Base-by-base conservation (phyloP, 805 yeast species). In the Zygotorulaspora danielsina region DNA sequence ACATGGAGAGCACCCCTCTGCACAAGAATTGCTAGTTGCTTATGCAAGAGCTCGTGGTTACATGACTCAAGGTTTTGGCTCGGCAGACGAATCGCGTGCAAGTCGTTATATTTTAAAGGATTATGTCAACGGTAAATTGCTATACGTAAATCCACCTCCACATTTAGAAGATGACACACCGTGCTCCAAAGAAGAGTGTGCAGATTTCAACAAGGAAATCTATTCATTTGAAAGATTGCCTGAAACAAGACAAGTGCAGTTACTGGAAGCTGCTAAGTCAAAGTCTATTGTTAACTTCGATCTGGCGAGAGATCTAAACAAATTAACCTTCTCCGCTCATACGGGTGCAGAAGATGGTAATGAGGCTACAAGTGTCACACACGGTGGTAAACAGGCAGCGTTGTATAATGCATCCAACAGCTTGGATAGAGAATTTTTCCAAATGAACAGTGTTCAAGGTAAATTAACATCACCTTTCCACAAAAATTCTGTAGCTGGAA, bases 11-110 rank as follows among this genome's bases (percentile, higher is more conserved):
- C 15, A 27, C 19, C 96, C 97, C 22, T 85, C 95, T 3, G 84
- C 97, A 0, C 81, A 84, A 57, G 97, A 93, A 62, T 63, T 93
- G 27, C 72, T 93, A 42, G 84, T 78, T 34, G 94, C 97, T 0
- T 93, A 93, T 59, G 97, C 97, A 5, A 76, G 94, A 66, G 93
- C 97, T 3, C 78, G 98, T 66, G 98, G 99, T 54, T 93, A 78
- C 61, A 89, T 87, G 94, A 84, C 96, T 0, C 97, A 94, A 63
- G 95, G 95, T 57, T 89, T 85, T 58, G 97, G 97, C 57, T 78
- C 87, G 51, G 97, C 98, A 2, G 99, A 93, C 69, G 94, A 88
- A 61, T 79, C 95, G 30, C 76, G 98, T 63, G 96, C 98, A 10
- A 80, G 96, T 29, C 75, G 99, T 61, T 84, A 85, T 51, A 77